Percentiles rank a stretch among this genome's conserved stretches.
phyloP scores from a whole-genome alignment of 2,329 filamentous ascomycete species.

The Pseudogymnoascus pannorum region DNA sequence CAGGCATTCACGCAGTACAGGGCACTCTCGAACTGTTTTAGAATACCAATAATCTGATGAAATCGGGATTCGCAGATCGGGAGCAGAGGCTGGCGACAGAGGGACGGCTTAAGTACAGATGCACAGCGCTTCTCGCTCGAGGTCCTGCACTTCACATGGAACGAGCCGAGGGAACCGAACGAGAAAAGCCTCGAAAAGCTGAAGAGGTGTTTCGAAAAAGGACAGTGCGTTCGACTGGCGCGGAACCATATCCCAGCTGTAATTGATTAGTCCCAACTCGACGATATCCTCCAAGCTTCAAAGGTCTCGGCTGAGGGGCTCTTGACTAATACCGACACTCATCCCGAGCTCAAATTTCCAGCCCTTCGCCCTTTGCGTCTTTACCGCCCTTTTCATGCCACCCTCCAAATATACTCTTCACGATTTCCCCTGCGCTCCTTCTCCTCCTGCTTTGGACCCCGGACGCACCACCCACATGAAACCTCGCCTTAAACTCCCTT shows the following conservation, averaged over 20 bases:
- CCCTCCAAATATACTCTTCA: no score
- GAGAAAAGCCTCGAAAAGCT: not conserved
- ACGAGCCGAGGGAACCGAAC: constrained; percentile 13
- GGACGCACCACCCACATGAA: no score
- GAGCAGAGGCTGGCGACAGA: constrained; percentile 16
- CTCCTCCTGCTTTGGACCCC: no score
- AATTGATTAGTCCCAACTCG: constrained; percentile 24
- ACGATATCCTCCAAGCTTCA: constrained; percentile 16
- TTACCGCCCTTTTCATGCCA: no score
- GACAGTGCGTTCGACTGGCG: not conserved
- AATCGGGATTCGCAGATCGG: constrained; percentile 11
- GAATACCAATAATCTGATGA: no score
- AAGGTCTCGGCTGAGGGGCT: not conserved
- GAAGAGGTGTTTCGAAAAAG: not conserved
- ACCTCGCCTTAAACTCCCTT: no score
- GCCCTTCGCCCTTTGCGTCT: no score
- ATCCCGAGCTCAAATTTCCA: no score
- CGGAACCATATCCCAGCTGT: constrained; percentile 28
- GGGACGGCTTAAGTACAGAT: constrained; percentile 17
- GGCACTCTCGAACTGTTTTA: no score
- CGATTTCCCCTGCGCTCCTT: no score
- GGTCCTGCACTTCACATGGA: constrained; percentile 16
- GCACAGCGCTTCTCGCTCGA: constrained; percentile 17
- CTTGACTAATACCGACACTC: not conserved
- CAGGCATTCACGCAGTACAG: no score